Conservation (phyloP, 768 basidiomycete species). For the Scleroderma bovista region DNA sequence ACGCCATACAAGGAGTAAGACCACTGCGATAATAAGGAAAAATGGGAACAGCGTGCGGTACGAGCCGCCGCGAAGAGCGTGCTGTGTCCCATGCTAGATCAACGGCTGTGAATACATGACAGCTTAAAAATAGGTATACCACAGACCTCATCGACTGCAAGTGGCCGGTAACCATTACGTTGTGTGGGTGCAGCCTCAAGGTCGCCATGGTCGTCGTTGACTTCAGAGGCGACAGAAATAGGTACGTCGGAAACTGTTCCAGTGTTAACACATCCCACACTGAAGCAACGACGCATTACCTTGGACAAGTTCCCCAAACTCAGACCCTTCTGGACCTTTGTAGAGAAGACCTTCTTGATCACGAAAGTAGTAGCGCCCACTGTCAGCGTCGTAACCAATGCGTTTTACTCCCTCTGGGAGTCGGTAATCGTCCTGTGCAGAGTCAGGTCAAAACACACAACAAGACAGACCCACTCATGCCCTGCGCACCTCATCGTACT, state of each 20-base stretch:
- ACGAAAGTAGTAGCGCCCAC: constrained; percentile 58
- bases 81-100: constrained; percentile 27
- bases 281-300: constrained; percentile 23
- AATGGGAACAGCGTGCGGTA: constrained; percentile 67
- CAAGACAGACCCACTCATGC: neutral
- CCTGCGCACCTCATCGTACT: constrained; percentile 27
- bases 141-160: constrained; percentile 47
- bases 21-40: constrained; percentile 61
- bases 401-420: constrained; percentile 53
- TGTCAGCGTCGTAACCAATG: constrained; percentile 74
- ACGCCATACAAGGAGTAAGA: constrained; percentile 61
- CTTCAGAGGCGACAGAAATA: constrained; percentile 18
- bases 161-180: constrained; percentile 51
- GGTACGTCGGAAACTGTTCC: constrained; percentile 28
- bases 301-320: constrained; percentile 48
- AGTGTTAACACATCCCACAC: neutral
- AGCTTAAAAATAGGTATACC: neutral
- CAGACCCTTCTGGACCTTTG: constrained; percentile 58
- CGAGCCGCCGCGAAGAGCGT: constrained; percentile 33
- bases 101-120: constrained; percentile 13
- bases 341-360: constrained; percentile 45
- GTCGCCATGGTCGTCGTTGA: constrained; percentile 37
- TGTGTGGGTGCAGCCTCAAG: constrained; percentile 52
- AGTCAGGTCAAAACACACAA: neutral
- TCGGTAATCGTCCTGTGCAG: constrained; percentile 43